Evolutionary conservation across 2,329 filamentous ascomycete genomes (phyloP), one percentile per base, ranked within the genome.

Genomic region (Fusarium heterosporum): DNA sequence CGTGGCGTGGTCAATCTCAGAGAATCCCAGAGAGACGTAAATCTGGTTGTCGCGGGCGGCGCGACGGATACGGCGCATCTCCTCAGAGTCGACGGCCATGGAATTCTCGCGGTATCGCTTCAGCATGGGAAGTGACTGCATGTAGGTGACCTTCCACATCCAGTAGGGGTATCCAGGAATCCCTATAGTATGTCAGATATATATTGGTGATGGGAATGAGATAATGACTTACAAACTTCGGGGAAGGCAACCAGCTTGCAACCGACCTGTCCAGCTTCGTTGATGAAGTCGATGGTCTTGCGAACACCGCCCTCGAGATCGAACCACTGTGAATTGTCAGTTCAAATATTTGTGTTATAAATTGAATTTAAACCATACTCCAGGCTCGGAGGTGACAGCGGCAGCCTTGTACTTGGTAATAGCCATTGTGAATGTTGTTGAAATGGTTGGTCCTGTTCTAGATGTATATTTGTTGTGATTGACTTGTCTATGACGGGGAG

Each of bases 281-380:
- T 74, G 64, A 90, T 89, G 49, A 89, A 78, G 0, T 75, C 71
- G 67, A 85, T 84, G 9, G 87, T 88, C 72, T 90, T 90, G 3
- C 80, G 72, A 2, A 89, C 83, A 3, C 81, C 79, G 0, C 74
- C 83, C 9, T 82, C 76, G 3, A 90, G 80, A 68, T 90, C 84
- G 9, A 90, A 79, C 86, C 87, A 90, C 67, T 69, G 0, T 3
- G 2, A 48, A 6, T 0, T 28, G 14, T 76, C 4, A 70, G 49
- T 30, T 4, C 1, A 17, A 6, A 0, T 6, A 58, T 1, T 47
- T 22, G 9, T 3, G 3, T 1, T 1, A 1, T 2, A 6, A 2
- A 9, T 8, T 16, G 1, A 2, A 11, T 22, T 17, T 1, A 3
- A 2, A 0, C 42, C 53, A 28, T 48, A 70, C 53, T 25, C 43